phyloP scores from a whole-genome alignment of 768 basidiomycete species.

The Mycena amicta region DNA sequence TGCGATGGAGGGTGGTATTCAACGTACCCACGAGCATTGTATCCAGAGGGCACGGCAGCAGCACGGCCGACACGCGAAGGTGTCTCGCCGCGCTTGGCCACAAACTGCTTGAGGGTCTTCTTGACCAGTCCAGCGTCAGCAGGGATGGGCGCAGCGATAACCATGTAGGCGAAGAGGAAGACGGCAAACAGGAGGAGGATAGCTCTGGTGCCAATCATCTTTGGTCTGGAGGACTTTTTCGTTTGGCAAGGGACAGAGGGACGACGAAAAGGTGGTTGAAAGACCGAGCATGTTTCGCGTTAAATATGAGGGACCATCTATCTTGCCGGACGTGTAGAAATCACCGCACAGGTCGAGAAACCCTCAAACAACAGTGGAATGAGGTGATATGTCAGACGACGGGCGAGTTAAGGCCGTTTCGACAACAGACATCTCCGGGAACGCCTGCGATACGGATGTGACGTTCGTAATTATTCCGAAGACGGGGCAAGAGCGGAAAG shows the following conservation, averaged over 20 bases:
- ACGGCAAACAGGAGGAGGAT: slow-evolving; percentile 26
- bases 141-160: slow-evolving; percentile 24
- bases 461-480: slow-evolving; percentile 9
- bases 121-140: slow-evolving; percentile 12
- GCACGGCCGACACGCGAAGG: slow-evolving; percentile 12
- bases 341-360: not conserved
- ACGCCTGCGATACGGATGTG: slow-evolving; percentile 5
- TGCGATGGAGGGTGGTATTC: not conserved
- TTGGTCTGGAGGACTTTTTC: not conserved
- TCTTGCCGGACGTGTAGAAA: not conserved
- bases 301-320: not conserved
- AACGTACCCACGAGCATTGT: slow-evolving; percentile 7
- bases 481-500: slow-evolving; percentile 14
- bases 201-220: slow-evolving; percentile 13
- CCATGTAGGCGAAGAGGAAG: slow-evolving; percentile 26
- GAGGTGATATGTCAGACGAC: slow-evolving; percentile 4
- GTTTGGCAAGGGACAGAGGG: not conserved
- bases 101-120: slow-evolving; percentile 31
- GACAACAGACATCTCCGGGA: slow-evolving; percentile 6
- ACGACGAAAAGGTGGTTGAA: not conserved
- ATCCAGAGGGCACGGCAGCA: slow-evolving; percentile 17
- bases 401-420: slow-evolving; percentile 20
- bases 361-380: not conserved
- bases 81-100: slow-evolving; percentile 26
- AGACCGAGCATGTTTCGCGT: not conserved